Percentiles rank a stretch among this genome's conserved stretches.
These are phyloP conservation scores for Umbelopsis ramanniana DNA, from an alignment of 192 early-diverging fungal species.

Conservation along the genomic window DNA sequence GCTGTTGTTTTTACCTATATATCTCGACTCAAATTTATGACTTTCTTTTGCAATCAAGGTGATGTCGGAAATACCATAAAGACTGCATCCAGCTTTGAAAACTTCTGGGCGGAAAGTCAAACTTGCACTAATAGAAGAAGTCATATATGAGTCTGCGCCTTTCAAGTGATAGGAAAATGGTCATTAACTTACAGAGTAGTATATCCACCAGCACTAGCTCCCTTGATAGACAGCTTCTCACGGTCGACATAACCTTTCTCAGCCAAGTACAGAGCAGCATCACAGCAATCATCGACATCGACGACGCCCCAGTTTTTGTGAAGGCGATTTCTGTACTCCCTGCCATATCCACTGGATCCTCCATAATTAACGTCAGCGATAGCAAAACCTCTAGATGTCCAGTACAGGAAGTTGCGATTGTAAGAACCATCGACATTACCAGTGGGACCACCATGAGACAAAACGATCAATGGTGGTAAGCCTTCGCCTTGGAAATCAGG, in stretches of 20 bases:
- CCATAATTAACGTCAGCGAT: slow-evolving; percentile 81
- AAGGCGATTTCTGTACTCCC: slow-evolving; percentile 74
- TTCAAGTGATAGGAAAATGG: neutral
- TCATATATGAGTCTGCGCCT: neutral
- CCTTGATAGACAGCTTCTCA: slow-evolving; percentile 66
- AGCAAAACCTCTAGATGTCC: slow-evolving; percentile 78
- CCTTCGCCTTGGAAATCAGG: slow-evolving; percentile 54
- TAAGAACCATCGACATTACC: slow-evolving; percentile 41
- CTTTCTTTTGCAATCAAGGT: slow-evolving; percentile 68
- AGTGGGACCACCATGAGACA: slow-evolving; percentile 79
- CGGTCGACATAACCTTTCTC: slow-evolving; percentile 60
- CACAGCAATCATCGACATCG: slow-evolving; percentile 79
- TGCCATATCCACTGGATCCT: slow-evolving; percentile 75
- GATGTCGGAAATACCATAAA: slow-evolving; percentile 77
- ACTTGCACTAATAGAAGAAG: slow-evolving; percentile 38
- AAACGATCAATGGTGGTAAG: slow-evolving; percentile 69
- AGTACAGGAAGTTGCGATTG: slow-evolving; percentile 65
- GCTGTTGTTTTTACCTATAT: slow-evolving; percentile 58
- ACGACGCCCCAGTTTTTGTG: slow-evolving; percentile 74
- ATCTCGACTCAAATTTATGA: slow-evolving; percentile 82
- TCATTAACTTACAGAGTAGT: slow-evolving; percentile 48
- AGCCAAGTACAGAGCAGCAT: slow-evolving; percentile 66
- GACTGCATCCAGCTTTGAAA: slow-evolving; percentile 71
- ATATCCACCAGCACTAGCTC: slow-evolving; percentile 73
- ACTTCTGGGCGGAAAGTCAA: slow-evolving; percentile 71